Evolutionary conservation across 257 asterid genomes (phyloP).

Genomic region (Voacanga thouarsii): DNA sequence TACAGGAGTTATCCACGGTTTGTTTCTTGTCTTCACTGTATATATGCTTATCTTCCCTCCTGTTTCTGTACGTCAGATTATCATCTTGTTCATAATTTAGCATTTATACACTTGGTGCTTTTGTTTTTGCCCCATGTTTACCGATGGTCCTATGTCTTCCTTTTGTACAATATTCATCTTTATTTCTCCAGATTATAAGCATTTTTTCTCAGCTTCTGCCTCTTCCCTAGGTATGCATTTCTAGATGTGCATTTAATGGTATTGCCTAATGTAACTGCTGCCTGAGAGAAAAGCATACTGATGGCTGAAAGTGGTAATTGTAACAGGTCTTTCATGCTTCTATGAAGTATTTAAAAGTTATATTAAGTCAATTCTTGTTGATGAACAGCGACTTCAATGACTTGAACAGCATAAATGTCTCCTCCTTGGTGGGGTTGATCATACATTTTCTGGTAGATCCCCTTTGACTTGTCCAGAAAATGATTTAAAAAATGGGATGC

Average conservation of each 20-base stretch:
- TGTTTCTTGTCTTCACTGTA: constrained; percentile 20
- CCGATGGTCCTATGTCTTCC: background rate
- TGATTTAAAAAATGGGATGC: background rate
- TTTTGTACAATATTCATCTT: background rate
- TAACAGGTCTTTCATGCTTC: background rate
- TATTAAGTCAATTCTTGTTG: background rate
- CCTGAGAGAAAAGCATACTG: background rate
- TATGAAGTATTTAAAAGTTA: background rate
- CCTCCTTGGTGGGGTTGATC: background rate
- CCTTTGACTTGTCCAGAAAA: background rate
- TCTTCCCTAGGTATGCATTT: background rate
- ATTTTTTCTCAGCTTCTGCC: background rate
- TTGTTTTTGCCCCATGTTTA: background rate
- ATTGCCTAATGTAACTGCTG: background rate
- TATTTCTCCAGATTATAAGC: background rate
- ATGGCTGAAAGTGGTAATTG: background rate
- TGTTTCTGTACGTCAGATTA: background rate
- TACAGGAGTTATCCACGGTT: constrained; percentile 66
- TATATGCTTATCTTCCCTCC: background rate
- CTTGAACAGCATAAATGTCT: background rate
- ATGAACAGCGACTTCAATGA: background rate
- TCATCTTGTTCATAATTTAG: background rate
- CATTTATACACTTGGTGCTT: background rate
- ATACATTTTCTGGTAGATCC: background rate
- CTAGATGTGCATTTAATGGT: background rate